phyloP scores from a whole-genome alignment of 768 basidiomycete species.

The Lentinus tigrinus region DNA sequence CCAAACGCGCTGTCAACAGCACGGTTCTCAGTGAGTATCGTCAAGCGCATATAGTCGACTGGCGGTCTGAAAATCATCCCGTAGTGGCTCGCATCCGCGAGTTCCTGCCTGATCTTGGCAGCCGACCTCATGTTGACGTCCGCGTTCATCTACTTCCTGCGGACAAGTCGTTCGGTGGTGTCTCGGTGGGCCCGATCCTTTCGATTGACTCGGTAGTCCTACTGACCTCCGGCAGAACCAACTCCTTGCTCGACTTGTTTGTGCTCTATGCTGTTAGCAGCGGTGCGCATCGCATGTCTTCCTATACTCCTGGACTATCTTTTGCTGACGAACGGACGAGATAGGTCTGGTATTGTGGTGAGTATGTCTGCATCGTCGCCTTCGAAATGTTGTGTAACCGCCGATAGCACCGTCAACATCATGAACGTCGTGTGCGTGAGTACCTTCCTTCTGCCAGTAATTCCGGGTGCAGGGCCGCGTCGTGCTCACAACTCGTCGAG shows the following conservation, averaged over 20 bases:
- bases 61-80: no score
- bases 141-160: neutral
- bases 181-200: no score
- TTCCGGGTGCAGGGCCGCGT: no score
- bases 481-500: no score
- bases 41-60: no score
- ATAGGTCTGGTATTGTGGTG: neutral
- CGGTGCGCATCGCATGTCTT: neutral
- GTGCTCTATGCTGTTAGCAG: slow-evolving; percentile 3
- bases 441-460: neutral
- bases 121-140: slow-evolving; percentile 1
- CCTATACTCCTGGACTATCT: no score
- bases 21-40: no score
- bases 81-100: neutral
- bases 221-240: neutral
- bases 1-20: no score
- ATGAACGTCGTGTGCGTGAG: slow-evolving; percentile 1
- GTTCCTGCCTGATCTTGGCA: neutral
- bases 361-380: neutral
- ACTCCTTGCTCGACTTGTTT: neutral
- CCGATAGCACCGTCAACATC: neutral
- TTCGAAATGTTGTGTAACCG: no score
- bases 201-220: neutral
- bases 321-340: neutral
- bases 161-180: neutral